Conservation (phyloP, 1,284 basidiomycete species). For the Porodaedalea pini region DNA sequence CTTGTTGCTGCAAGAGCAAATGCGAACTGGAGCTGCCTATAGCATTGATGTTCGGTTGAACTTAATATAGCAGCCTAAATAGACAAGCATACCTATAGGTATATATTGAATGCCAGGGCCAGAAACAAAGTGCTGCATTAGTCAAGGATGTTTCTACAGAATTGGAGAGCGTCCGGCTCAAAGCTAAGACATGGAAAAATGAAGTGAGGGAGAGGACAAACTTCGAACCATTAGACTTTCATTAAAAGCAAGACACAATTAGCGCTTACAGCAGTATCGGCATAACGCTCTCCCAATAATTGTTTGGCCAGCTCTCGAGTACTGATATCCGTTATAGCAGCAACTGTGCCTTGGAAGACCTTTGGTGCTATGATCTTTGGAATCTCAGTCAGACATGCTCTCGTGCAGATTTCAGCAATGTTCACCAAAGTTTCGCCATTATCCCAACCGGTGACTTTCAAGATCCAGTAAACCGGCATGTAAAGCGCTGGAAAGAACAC, state of each 20-base stretch:
- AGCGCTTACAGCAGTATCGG: conserved; percentile 59
- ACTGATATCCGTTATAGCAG: conserved; percentile 79
- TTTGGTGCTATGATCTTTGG: conserved; percentile 67
- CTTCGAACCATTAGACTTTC: conserved; percentile 39
- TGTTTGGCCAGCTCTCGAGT: conserved; percentile 60
- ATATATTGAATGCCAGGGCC: conserved; percentile 59
- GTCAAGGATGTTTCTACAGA: conserved; percentile 88
- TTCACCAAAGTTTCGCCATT: conserved; percentile 51
- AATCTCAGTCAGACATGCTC: conserved; percentile 3
- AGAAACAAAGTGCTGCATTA: conserved; percentile 73
- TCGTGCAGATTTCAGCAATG: conserved; percentile 22
- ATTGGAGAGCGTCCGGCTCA: conserved; percentile 90
- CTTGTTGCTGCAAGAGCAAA: conserved; percentile 61
- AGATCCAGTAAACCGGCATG: conserved; percentile 69
- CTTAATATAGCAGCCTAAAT: not conserved
- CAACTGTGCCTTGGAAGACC: conserved; percentile 76
- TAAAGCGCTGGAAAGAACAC: conserved; percentile 76
- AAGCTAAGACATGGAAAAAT: conserved; percentile 81
- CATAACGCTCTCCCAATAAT: conserved; percentile 58
- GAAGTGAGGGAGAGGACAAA: conserved; percentile 80
- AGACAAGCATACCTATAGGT: conserved; percentile 7
- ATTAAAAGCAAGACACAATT: not conserved
- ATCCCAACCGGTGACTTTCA: conserved; percentile 58
- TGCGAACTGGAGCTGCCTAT: conserved; percentile 10
- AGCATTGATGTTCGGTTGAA: not conserved